Evolutionary conservation across 441 rosid genomes (phyloP), one percentile per base, ranked within the genome.

Genomic region (Gossypium lobatum): DNA sequence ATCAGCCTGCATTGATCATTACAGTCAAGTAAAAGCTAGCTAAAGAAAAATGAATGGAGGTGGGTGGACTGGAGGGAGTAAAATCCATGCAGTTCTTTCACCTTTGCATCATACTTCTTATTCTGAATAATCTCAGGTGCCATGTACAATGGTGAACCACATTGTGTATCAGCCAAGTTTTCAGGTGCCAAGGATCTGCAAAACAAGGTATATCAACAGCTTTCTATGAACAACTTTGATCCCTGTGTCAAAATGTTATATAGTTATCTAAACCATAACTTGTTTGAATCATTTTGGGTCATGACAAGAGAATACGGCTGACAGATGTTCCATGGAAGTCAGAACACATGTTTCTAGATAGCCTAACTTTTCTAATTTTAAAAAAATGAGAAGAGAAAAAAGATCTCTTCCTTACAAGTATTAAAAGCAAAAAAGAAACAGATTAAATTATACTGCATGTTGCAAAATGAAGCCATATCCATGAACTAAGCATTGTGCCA

Each of bases 81-180:
- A 52, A 64, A 54, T 26, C 17, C 46, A 46, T 25, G 52, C 14
- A 31, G 23, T 31, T 53, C 58, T 79, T 46, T 84, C 84, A 92
- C 97, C 96, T 92, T 92, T 20, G 96, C 96, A 81, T 92, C 91
- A 78, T 92, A 92, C 87, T 90, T 89, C 52, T 84, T 87, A 70
- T 87, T 83, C 84, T 83, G 83, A 74, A 92, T 88, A 73, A 92
- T 89, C 84, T 92, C 96, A 1, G 96, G 94, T 70, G 96, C 96
- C 97, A 92, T 92, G 86, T 92, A 92, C 58, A 92, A 80, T 39
- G 97, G 97, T 57, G 97, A 92, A 73, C 97, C 97, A 18, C 97
- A 92, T 39, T 86, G 75, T 18, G 96, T 92, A 63, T 85, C 89
- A 7, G 96, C 97, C 84, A 89, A 80, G 64, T 77, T 82, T 80